Evolutionary conservation across 352 stramenopile species (phyloP).

Genomic region (Phytopythium oedochilum): DNA sequence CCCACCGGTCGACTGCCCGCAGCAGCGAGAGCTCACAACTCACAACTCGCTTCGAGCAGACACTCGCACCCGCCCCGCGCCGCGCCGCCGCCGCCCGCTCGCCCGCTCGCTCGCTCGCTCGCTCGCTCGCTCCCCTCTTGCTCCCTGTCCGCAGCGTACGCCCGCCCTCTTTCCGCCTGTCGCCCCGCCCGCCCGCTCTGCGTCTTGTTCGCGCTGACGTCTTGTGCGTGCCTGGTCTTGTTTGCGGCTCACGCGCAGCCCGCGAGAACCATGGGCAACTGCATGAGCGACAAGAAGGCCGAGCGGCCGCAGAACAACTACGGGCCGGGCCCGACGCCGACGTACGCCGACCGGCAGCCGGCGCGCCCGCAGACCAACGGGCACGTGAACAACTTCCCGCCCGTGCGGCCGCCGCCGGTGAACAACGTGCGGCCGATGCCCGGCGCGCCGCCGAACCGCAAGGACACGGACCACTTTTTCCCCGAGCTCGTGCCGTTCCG

Average conservation of each 20-base stretch:
- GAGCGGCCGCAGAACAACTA: constrained; percentile 1
- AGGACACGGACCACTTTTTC: constrained; percentile 52
- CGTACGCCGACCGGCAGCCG: background rate
- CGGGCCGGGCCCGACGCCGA: background rate
- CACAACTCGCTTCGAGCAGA: constrained; percentile 5
- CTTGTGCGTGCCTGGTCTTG: background rate
- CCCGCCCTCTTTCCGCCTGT: too few species aligned
- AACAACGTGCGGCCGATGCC: background rate
- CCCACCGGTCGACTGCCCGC: background rate
- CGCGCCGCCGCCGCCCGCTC: too few species aligned
- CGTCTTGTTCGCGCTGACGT: background rate
- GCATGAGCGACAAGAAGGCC: constrained; percentile 6
- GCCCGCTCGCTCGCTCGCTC: background rate
- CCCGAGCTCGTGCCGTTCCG: constrained; percentile 66
- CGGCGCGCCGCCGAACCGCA: constrained; percentile 2
- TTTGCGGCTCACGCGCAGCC: background rate
- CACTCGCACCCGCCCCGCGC: background rate
- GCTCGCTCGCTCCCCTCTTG: background rate
- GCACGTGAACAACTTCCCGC: background rate
- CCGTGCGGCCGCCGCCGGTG: constrained; percentile 6
- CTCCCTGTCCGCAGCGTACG: background rate
- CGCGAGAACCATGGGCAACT: constrained; percentile 1
- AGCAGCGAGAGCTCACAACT: background rate
- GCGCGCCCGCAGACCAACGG: background rate
- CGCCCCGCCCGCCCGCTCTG: too few species aligned